Conservation (phyloP, 2,329 filamentous ascomycete species). For the Ophiostoma sp. region DNA sequence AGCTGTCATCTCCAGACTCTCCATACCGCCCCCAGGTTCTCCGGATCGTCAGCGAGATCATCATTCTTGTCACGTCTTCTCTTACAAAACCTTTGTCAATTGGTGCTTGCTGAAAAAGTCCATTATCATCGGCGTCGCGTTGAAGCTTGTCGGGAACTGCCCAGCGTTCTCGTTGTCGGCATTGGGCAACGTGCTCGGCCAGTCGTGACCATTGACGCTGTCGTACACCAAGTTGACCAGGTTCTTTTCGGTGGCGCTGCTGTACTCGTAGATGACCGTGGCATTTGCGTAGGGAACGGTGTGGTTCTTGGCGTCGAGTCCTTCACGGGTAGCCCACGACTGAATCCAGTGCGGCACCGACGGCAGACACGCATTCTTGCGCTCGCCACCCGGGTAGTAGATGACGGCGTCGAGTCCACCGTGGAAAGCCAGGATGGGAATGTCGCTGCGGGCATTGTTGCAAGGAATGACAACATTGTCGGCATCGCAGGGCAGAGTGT, state of each 20-base stretch:
- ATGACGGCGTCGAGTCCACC: slow-evolving; percentile 2
- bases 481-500: slow-evolving; percentile 12
- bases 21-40: neutral
- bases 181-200: slow-evolving; percentile 12
- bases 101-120: slow-evolving; percentile 8
- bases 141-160: neutral
- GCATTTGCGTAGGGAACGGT: neutral
- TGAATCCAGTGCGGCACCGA: slow-evolving; percentile 12
- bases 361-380: slow-evolving; percentile 13
- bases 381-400: neutral
- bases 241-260: neutral
- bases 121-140: slow-evolving; percentile 15
- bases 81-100: neutral
- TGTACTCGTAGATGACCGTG: slow-evolving; percentile 14
- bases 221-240: slow-evolving; percentile 14
- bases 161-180: slow-evolving; percentile 5
- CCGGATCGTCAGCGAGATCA: neutral
- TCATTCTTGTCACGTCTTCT: too few species aligned
- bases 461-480: neutral
- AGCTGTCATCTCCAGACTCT: neutral
- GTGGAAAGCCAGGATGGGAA: slow-evolving; percentile 13
- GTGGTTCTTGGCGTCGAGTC: neutral
- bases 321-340: slow-evolving; percentile 3
- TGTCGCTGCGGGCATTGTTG: neutral
- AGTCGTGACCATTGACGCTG: slow-evolving; percentile 16